A percentile compares a stretch with the other conserved stretches of the same genome.
These are phyloP conservation scores for Rhodotorula diobovata DNA, from an alignment of 768 basidiomycete genomes.

Conservation along the genomic window DNA sequence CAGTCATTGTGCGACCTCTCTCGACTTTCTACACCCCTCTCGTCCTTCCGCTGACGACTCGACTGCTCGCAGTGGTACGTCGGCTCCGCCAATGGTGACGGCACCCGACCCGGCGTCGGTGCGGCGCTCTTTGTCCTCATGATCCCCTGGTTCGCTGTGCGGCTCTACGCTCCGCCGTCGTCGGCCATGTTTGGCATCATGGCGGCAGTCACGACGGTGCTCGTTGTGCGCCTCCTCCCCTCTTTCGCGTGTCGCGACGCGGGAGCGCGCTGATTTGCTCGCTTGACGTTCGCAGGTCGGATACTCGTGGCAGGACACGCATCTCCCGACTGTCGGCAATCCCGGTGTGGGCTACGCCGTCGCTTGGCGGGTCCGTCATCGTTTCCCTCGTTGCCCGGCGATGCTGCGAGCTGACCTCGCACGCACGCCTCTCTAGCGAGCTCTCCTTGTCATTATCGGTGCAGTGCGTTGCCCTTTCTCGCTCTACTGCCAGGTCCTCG, in stretches of 20 bases:
- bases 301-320: slow-evolving; percentile 58
- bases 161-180: slow-evolving; percentile 52
- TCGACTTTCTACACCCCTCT: too few relatives aligned
- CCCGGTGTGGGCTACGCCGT: slow-evolving; percentile 52
- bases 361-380: slow-evolving; percentile 20
- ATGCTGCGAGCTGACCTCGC: neutral
- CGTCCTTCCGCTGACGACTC: neutral
- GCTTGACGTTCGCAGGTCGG: slow-evolving; percentile 46
- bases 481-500: neutral
- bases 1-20: neutral
- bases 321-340: slow-evolving; percentile 52
- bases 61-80: slow-evolving; percentile 50
- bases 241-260: slow-evolving; percentile 32
- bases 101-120: slow-evolving; percentile 56
- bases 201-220: slow-evolving; percentile 47
- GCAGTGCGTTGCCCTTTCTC: slow-evolving; percentile 25
- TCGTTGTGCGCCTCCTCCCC: slow-evolving; percentile 5
- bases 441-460: slow-evolving; percentile 55
- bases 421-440: slow-evolving; percentile 32
- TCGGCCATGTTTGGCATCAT: slow-evolving; percentile 44
- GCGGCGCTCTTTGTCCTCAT: slow-evolving; percentile 47
- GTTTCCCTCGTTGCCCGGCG: neutral
- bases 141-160: slow-evolving; percentile 54
- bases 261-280: slow-evolving; percentile 39
- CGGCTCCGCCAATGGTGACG: slow-evolving; percentile 52